Evolutionary conservation across 2,329 filamentous ascomycete species (phyloP).

Genomic region (Xylariaceae sp.): DNA sequence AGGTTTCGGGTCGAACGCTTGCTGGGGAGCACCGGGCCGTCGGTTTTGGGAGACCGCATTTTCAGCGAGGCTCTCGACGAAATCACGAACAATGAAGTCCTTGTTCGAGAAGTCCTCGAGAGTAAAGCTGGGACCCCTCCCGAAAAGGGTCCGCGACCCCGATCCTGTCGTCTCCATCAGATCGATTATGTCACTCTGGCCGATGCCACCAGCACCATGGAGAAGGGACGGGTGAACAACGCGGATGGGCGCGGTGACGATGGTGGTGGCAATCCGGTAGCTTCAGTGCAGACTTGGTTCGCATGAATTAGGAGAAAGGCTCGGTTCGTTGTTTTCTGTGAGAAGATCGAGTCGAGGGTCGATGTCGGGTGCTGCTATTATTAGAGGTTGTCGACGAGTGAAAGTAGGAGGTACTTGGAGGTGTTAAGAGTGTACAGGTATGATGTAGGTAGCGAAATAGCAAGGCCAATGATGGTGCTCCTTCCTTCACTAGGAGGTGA

Average conservation of each 20-base stretch:
- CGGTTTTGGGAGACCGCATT: constrained; percentile 73
- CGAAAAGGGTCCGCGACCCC: constrained; percentile 63
- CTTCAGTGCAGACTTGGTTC: background rate
- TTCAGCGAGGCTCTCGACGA: constrained; percentile 88
- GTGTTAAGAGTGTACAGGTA: constrained; percentile 1
- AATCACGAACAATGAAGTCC: constrained; percentile 97
- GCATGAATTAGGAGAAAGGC: background rate
- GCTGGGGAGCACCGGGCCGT: constrained; percentile 62
- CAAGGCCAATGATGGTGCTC: background rate
- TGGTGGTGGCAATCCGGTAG: background rate
- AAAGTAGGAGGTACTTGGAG: too few relatives aligned
- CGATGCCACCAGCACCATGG: constrained; percentile 24
- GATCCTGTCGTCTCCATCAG: constrained; percentile 40
- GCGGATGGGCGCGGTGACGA: background rate
- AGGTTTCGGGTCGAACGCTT: constrained; percentile 87
- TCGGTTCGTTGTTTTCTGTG: background rate
- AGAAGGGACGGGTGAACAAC: background rate
- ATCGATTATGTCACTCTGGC: constrained; percentile 23
- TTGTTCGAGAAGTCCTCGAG: constrained; percentile 82
- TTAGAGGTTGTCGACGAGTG: too few relatives aligned
- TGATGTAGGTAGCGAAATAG: background rate
- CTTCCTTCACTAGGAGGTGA: background rate
- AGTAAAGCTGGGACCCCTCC: constrained; percentile 74
- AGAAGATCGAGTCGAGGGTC: background rate
- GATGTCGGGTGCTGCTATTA: background rate